These are phyloP conservation scores for Adansonia digitata DNA, from an alignment of 345 rosid species.

Conservation along the genomic window DNA sequence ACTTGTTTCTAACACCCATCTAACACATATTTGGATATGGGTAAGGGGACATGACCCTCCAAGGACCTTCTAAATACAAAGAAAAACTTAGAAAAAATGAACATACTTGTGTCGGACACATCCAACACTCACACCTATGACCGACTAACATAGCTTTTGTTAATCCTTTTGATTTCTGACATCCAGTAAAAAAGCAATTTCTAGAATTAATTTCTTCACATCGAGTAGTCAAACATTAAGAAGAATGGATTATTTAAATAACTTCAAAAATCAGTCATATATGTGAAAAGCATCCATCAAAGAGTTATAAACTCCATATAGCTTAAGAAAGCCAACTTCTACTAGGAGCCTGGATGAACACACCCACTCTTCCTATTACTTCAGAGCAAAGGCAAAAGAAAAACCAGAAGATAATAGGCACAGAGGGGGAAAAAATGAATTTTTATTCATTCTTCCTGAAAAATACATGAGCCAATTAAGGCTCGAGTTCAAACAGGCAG, in stretches of 20 bases:
- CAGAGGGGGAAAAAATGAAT: neutral
- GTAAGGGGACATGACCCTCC: too few species aligned
- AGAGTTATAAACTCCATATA: neutral
- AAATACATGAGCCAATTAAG: neutral
- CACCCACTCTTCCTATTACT: neutral
- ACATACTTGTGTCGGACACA: too few species aligned
- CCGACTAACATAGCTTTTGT: too few species aligned
- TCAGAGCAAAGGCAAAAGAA: neutral
- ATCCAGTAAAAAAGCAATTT: too few species aligned
- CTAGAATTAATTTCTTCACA: neutral
- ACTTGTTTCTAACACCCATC: too few species aligned
- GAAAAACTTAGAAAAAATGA: too few species aligned
- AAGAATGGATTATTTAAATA: neutral
- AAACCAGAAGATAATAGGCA: neutral
- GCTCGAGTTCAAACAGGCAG: neutral
- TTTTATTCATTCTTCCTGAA: neutral
- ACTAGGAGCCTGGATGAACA: neutral
- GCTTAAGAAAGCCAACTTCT: neutral
- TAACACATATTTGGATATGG: too few species aligned
- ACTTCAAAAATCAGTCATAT: neutral
- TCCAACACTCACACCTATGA: too few species aligned
- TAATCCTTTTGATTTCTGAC: neutral
- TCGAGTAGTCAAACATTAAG: neutral
- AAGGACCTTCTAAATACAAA: too few species aligned
- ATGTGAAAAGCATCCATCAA: neutral